Percentiles rank a stretch among this genome's conserved stretches.
phyloP scores from a whole-genome alignment of 1,284 basidiomycete genomes.

The Sanghuangporus weigelae region DNA sequence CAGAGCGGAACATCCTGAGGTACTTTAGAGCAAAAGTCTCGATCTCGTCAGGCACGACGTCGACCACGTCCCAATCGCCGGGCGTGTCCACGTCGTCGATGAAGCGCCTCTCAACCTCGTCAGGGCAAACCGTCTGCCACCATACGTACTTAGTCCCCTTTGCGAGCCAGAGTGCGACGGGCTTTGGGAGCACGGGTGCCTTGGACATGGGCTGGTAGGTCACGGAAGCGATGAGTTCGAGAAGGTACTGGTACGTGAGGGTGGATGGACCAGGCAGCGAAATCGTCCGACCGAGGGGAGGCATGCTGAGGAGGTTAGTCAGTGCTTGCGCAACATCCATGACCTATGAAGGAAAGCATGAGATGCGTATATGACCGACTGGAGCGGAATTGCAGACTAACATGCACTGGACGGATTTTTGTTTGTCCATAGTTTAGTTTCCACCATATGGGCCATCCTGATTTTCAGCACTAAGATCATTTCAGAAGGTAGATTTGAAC shows the following conservation, averaged over 20 bases:
- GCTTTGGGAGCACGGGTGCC: constrained; percentile 76
- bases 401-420: constrained; percentile 88
- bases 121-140: constrained; percentile 92
- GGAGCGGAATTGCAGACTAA: constrained; percentile 34
- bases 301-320: constrained; percentile 68
- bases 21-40: constrained; percentile 91
- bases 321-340: constrained; percentile 93
- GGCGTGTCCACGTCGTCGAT: constrained; percentile 73
- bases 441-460: constrained; percentile 93
- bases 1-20: constrained; percentile 83
- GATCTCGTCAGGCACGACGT: constrained; percentile 75
- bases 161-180: constrained; percentile 63
- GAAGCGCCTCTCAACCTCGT: constrained; percentile 87
- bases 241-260: constrained; percentile 81
- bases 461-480: constrained; percentile 4
- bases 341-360: constrained; percentile 44
- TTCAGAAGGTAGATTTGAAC: not conserved
- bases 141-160: constrained; percentile 70
- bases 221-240: constrained; percentile 77
- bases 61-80: constrained; percentile 61
- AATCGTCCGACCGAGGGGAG: constrained; percentile 62
- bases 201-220: constrained; percentile 70
- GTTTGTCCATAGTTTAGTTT: constrained; percentile 88
- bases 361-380: not conserved
- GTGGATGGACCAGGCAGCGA: constrained; percentile 87